These are phyloP conservation scores for Salix arbutifolia DNA, from an alignment of 345 rosid genomes.

Conservation along the genomic window DNA sequence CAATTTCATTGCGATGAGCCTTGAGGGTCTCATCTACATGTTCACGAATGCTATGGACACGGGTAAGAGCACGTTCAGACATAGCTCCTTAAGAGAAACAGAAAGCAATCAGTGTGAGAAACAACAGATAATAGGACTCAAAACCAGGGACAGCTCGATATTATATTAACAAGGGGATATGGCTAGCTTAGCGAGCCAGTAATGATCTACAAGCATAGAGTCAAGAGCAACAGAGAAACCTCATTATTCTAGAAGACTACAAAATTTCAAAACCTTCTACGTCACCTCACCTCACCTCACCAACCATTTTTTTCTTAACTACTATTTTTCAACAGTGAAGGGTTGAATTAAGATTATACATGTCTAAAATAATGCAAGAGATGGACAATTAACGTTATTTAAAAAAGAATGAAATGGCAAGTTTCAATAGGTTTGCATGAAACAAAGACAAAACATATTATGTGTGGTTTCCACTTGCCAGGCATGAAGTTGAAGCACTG, in stretches of 20 bases:
- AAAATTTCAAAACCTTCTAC: conserved; percentile 27
- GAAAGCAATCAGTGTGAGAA: background rate
- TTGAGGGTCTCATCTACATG: conserved; percentile 72
- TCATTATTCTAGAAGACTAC: conserved; percentile 22
- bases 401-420: background rate
- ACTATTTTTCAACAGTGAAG: background rate
- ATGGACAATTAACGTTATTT: background rate
- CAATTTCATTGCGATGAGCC: conserved; percentile 57
- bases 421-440: background rate
- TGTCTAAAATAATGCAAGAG: background rate
- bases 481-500: background rate
- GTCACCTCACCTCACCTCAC: conserved; percentile 4
- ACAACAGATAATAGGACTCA: background rate
- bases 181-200: background rate
- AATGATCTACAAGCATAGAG: background rate
- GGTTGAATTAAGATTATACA: background rate
- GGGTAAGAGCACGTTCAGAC: conserved; percentile 52
- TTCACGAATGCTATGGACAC: conserved; percentile 64
- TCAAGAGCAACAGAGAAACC: conserved; percentile 13
- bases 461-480: background rate
- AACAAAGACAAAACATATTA: background rate
- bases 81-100: conserved; percentile 27
- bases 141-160: background rate
- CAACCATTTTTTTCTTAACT: conserved; percentile 6
- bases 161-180: background rate